Percentiles rank a stretch among this genome's conserved stretches.
phyloP scores from a whole-genome alignment of 1,139 yeast species.

The Geotrichum australiense region DNA sequence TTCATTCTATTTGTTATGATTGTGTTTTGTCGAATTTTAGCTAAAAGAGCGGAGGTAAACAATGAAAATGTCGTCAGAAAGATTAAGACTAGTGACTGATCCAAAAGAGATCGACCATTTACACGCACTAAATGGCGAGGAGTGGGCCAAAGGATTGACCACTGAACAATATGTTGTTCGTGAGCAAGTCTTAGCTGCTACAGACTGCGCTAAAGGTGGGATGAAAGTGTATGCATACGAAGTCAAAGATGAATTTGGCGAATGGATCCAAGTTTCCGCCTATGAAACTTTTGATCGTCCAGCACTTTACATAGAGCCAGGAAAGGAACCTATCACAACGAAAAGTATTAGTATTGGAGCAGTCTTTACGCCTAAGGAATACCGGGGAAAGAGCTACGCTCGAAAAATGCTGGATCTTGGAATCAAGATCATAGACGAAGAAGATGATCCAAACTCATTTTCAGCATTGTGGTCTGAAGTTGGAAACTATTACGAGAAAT shows the following conservation, averaged over 20 bases:
- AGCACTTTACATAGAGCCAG: conserved; percentile 32
- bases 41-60: too few species aligned
- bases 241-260: conserved; percentile 15
- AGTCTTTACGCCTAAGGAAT: conserved; percentile 51
- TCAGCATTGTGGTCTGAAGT: conserved; percentile 62
- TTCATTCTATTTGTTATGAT: too few species aligned
- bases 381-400: conserved; percentile 64
- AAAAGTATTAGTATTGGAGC: conserved; percentile 56
- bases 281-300: conserved; percentile 30
- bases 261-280: conserved; percentile 12
- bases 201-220: conserved; percentile 20
- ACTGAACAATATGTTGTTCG: conserved; percentile 28
- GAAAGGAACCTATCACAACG: conserved; percentile 28
- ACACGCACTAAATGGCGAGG: conserved; percentile 41
- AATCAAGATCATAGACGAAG: conserved; percentile 38
- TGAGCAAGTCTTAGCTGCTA: conserved; percentile 25
- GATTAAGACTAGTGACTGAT: conserved; percentile 29
- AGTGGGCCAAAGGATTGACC: conserved; percentile 42
- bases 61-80: too few species aligned
- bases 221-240: conserved; percentile 30
- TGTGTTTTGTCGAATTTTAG: too few species aligned
- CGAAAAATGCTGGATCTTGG: conserved; percentile 43
- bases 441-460: conserved; percentile 36
- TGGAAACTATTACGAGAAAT: conserved; percentile 55
- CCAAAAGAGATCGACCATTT: conserved; percentile 43